phyloP scores from a whole-genome alignment of 495 filamentous ascomycete species.

The Aspergillus steynii region DNA sequence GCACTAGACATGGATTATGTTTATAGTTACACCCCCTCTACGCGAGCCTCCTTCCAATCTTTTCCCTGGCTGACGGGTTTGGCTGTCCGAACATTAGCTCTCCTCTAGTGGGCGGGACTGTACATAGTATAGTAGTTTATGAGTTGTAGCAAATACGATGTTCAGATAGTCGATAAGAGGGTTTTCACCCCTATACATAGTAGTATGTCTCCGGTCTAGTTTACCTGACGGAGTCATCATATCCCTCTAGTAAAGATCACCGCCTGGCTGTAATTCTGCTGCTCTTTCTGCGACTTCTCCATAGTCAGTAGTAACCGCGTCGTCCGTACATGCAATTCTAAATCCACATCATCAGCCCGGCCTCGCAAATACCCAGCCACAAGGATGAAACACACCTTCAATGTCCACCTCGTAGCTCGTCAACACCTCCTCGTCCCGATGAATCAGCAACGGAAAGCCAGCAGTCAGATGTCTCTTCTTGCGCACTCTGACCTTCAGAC shows the following conservation, averaged over 20 bases:
- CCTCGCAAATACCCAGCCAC: neutral
- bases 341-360: neutral
- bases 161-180: neutral
- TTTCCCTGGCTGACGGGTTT: too few species aligned
- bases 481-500: slow-evolving; percentile 56
- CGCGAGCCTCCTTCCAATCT: too few species aligned
- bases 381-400: slow-evolving; percentile 48
- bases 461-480: slow-evolving; percentile 31
- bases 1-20: too few species aligned
- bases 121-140: neutral
- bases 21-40: too few species aligned
- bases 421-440: slow-evolving; percentile 56
- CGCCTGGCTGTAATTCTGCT: slow-evolving; percentile 57
- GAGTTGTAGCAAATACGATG: neutral
- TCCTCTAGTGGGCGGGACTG: too few species aligned
- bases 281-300: slow-evolving; percentile 57
- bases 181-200: too few species aligned
- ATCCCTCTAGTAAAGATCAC: slow-evolving; percentile 32
- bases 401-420: slow-evolving; percentile 58
- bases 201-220: neutral
- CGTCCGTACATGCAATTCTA: slow-evolving; percentile 63
- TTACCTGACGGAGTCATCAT: neutral
- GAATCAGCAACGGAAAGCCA: slow-evolving; percentile 43
- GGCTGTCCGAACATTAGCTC: too few species aligned
- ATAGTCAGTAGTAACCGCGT: slow-evolving; percentile 57